Conservation (phyloP, 176 grass and related monocot species). For the Aegilops umbellulata region DNA sequence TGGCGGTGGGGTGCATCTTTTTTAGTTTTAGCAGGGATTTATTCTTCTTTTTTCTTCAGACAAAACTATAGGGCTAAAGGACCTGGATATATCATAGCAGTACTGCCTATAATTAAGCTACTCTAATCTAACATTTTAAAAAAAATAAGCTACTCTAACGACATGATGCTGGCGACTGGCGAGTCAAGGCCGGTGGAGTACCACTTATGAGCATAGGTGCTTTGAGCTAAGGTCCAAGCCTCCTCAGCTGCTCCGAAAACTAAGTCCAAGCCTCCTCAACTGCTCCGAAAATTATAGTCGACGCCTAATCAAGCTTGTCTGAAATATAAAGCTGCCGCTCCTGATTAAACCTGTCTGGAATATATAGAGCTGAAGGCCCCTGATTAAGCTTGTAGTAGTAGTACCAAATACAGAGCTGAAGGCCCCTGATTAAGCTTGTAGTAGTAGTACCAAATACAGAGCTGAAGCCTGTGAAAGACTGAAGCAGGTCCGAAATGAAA, state of each 20-base stretch:
- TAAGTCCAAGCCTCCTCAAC: background rate
- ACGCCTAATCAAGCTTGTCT: too few relatives aligned
- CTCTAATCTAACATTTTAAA: too few relatives aligned
- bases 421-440: too few relatives aligned
- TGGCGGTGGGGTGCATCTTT: background rate
- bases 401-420: too few relatives aligned
- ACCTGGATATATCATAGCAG: background rate
- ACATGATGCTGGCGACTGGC: background rate
- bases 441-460: too few relatives aligned
- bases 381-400: too few relatives aligned
- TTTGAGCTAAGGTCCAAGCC: conserved; percentile 1
- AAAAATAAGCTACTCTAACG: background rate
- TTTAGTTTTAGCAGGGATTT: background rate
- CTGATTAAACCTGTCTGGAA: too few relatives aligned
- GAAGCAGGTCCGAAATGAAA: too few relatives aligned
- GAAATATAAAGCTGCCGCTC: background rate
- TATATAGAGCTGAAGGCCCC: too few relatives aligned
- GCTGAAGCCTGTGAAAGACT: too few relatives aligned
- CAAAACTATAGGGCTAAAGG: background rate
- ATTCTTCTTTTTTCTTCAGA: conserved; percentile 5
- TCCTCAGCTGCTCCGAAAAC: background rate
- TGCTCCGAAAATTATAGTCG: background rate
- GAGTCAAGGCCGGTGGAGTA: too few relatives aligned
- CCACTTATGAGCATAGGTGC: background rate
- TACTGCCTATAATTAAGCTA: background rate